Base-by-base conservation (phyloP, 306 rosid genomes). In the Senna tora region DNA sequence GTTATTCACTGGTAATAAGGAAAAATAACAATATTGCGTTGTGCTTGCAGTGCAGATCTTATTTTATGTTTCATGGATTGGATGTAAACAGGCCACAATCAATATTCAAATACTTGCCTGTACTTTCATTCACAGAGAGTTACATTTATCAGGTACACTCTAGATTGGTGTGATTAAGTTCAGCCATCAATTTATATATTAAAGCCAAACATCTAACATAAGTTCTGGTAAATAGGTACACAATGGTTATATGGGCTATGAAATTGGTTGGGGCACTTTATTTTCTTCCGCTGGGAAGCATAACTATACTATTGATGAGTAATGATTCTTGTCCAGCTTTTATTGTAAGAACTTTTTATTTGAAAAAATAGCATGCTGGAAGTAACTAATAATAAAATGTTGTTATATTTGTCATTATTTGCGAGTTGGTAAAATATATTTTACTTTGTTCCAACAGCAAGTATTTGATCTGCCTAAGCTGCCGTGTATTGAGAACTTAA, bases 31-130 rank as follows among this genome's bases (percentile, higher is more conserved):
- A 49, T 0, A 36, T 36, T 17, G 7, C 9, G 9, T 42, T 57
- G 16, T 53, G 73, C 51, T 75, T 82, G 60, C 96, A 93, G 98
- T 91, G 90, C 92, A 93, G 96, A 77, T 93, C 98, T 63, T 93
- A 93, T 80, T 90, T 91, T 71, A 89, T 93, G 96, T 93, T 93
- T 77, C 98, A 93, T 75, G 94, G 89, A 47, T 80, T 93, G 94
- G 92, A 91, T 73, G 86, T 81, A 20, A 84, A 79, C 83, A 71
- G 84, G 69, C 91, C 94, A 58, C 88, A 83, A 28, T 79, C 79
- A 62, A 45, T 91, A 58, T 91, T 93, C 88, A 87, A 86, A 81
- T 82, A 89, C 75, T 78, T 93, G 5, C 94, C 97, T 38, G 39
- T 87, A 62, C 92, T 93, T 80, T 87, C 96, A 33, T 93, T 93